phyloP scores from a whole-genome alignment of 148 eudicot genomes.

The Rhododendron griersonianum region DNA sequence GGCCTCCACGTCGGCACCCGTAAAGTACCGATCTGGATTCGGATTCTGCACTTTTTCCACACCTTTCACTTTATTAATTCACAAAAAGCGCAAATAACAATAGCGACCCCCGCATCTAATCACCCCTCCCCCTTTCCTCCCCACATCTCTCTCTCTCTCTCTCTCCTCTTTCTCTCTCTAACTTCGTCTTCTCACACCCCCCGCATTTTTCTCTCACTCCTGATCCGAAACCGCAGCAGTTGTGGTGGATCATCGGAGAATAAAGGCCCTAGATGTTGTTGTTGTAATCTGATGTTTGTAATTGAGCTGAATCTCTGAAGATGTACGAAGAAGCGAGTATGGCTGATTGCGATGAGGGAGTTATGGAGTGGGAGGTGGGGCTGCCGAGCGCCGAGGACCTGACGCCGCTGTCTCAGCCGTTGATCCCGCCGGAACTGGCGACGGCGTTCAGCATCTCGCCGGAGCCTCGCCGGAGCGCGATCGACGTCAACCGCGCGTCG shows the following conservation, averaged over 20 bases:
- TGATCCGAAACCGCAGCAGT: background rate
- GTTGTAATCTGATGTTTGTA: too few species aligned
- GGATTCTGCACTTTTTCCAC: background rate
- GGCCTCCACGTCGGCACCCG: background rate
- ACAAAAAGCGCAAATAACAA: background rate
- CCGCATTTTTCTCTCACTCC: background rate
- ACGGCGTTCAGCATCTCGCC: conserved; percentile 53
- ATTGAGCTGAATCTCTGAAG: background rate
- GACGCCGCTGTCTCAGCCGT: conserved; percentile 45
- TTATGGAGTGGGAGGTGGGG: conserved; percentile 56
- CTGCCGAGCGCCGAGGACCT: conserved; percentile 43
- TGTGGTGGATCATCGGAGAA: background rate
- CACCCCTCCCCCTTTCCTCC: background rate
- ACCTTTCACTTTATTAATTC: background rate
- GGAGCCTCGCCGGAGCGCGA: conserved; percentile 37
- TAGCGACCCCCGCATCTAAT: background rate
- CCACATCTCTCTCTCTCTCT: background rate
- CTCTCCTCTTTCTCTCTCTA: background rate
- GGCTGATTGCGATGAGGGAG: conserved; percentile 22
- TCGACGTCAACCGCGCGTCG: conserved; percentile 54
- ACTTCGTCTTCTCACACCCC: background rate
- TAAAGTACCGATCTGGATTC: background rate
- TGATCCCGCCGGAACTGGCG: conserved; percentile 50
- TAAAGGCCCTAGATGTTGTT: background rate
- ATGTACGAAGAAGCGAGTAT: background rate